phyloP scores from a whole-genome alignment of 768 basidiomycete species.

The Sutorius australiensis region DNA sequence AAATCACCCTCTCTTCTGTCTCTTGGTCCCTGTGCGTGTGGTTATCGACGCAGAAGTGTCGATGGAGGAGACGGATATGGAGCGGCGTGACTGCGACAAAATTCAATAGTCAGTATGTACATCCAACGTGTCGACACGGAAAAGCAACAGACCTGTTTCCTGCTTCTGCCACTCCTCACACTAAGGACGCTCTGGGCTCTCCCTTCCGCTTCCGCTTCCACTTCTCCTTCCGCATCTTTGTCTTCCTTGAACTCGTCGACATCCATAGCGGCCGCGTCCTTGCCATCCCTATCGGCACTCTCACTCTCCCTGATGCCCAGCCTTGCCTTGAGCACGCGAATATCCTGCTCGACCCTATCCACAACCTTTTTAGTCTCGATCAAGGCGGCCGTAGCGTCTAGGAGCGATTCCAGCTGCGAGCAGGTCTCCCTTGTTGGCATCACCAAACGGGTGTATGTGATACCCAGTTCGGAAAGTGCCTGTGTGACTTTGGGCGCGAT shows the following conservation, averaged over 20 bases:
- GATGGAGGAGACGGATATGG: conserved; percentile 71
- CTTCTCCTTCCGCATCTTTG: conserved; percentile 34
- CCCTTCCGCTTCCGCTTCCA: conserved; percentile 50
- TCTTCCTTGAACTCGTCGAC: conserved; percentile 42
- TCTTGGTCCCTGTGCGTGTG: conserved; percentile 50
- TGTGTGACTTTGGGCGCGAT: conserved; percentile 73
- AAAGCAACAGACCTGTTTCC: conserved; percentile 48
- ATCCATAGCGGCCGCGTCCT: conserved; percentile 46
- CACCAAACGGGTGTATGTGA: conserved; percentile 71
- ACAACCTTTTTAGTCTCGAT: conserved; percentile 87
- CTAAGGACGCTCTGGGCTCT: conserved; percentile 67
- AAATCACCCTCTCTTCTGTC: conserved; percentile 51
- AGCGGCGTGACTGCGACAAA: conserved; percentile 49
- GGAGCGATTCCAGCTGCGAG: conserved; percentile 64
- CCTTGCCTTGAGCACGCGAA: conserved; percentile 63
- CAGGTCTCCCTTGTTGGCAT: conserved; percentile 92
- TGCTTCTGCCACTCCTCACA: conserved; percentile 48
- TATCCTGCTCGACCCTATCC: conserved; percentile 85
- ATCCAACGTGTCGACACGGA: neutral
- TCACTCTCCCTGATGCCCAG: conserved; percentile 50
- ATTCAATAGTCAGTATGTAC: conserved; percentile 7
- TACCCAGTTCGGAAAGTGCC: conserved; percentile 70
- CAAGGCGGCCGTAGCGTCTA: conserved; percentile 67
- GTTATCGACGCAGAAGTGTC: conserved; percentile 57
- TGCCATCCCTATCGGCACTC: conserved; percentile 36